Evolutionary conservation across 2,329 filamentous ascomycete genomes (phyloP).

Genomic region (Tolypocladium capitatum): DNA sequence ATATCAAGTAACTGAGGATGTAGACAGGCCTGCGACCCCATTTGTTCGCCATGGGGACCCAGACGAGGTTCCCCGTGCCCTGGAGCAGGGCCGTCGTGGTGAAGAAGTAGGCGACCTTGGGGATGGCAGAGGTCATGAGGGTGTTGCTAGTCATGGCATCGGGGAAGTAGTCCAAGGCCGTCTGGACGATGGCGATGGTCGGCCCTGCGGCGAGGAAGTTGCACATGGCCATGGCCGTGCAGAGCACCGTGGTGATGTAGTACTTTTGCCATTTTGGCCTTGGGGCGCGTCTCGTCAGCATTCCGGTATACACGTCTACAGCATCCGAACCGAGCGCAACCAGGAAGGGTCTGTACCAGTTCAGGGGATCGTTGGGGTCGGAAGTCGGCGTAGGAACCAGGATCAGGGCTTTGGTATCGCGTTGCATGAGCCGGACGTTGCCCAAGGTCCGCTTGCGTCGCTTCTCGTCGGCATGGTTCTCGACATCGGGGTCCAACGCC

Average conservation of each 20-base stretch:
- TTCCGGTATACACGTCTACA: background rate
- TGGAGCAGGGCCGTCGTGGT: slow-evolving; percentile 35
- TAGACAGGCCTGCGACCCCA: slow-evolving; percentile 30
- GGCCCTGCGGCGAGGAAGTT: slow-evolving; percentile 45
- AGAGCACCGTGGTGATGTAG: slow-evolving; percentile 36
- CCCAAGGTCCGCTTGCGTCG: slow-evolving; percentile 20
- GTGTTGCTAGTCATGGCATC: slow-evolving; percentile 13
- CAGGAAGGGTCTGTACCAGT: slow-evolving; percentile 22
- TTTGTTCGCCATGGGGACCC: slow-evolving; percentile 32
- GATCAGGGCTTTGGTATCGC: slow-evolving; percentile 31
- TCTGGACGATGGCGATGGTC: slow-evolving; percentile 34
- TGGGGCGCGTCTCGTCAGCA: slow-evolving; percentile 3
- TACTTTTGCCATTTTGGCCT: slow-evolving; percentile 33
- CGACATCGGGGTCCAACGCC: slow-evolving; percentile 3
- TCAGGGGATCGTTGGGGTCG: slow-evolving; percentile 22
- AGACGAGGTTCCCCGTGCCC: slow-evolving; percentile 32
- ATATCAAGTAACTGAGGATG: slow-evolving; percentile 28
- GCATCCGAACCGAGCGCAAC: background rate
- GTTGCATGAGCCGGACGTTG: slow-evolving; percentile 26
- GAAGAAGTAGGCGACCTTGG: slow-evolving; percentile 38
- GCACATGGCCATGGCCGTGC: slow-evolving; percentile 39
- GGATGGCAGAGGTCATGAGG: slow-evolving; percentile 19
- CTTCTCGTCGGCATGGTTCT: slow-evolving; percentile 1
- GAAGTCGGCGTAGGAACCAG: slow-evolving; percentile 24
- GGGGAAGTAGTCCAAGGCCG: slow-evolving; percentile 33